Conservation (phyloP, 257 asterid species). For the Cynanchum wilfordii region DNA sequence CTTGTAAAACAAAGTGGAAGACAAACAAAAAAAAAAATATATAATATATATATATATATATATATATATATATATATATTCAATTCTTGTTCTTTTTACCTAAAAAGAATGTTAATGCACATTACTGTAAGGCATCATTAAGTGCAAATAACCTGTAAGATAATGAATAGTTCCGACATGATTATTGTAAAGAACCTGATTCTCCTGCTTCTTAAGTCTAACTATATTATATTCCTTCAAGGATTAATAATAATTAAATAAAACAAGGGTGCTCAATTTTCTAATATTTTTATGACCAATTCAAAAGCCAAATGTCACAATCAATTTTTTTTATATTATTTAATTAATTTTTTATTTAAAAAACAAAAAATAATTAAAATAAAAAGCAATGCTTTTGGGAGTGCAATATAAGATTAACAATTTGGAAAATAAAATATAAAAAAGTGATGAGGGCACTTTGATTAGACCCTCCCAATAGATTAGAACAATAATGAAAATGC, state of each 20-base stretch:
- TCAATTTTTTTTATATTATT: neutral
- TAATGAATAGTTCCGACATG: neutral
- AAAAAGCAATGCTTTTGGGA: neutral
- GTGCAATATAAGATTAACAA: neutral
- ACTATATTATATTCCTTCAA: neutral
- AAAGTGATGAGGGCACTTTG: neutral
- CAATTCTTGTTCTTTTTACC: neutral
- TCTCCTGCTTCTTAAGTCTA: neutral
- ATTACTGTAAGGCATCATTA: neutral
- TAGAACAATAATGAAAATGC: neutral
- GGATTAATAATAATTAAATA: neutral
- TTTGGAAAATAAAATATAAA: neutral
- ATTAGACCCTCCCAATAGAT: neutral
- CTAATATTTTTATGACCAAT: neutral
- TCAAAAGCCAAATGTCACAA: neutral
- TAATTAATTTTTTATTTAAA: no score
- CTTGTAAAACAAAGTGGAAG: no score
- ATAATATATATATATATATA: no score
- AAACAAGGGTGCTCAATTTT: neutral
- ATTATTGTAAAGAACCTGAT: constrained; percentile 1
- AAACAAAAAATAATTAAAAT: neutral
- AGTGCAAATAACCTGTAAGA: neutral
- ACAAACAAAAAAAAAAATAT: no score
- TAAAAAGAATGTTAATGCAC: neutral
- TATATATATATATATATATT: no score